A percentile compares a stretch with the other conserved stretches of the same genome.
These are phyloP conservation scores for Lentinula lateritia DNA, from an alignment of 768 basidiomycete species.

Conservation along the genomic window DNA sequence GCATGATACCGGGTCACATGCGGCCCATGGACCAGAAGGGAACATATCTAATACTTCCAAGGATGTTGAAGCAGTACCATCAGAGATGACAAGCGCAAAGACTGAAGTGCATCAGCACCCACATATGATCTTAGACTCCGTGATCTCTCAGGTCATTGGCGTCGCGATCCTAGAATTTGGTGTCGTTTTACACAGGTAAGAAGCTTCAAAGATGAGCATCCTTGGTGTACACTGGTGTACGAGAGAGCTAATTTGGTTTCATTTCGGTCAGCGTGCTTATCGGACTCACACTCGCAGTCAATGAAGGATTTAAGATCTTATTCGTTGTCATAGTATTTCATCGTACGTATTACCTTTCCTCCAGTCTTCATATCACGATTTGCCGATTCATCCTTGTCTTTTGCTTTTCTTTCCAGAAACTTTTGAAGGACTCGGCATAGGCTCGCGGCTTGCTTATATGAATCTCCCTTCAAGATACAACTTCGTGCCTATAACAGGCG, in stretches of 20 bases:
- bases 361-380: neutral
- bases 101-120: neutral
- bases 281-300: conserved; percentile 91
- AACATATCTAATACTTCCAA: neutral
- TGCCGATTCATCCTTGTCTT: neutral
- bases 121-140: conserved; percentile 27
- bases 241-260: neutral
- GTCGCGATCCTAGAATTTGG: conserved; percentile 94
- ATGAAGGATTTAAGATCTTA: conserved; percentile 72
- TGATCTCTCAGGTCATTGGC: conserved; percentile 71
- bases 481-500: conserved; percentile 55
- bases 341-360: conserved; percentile 46
- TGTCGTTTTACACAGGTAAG: conserved; percentile 75
- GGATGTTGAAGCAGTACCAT: conserved; percentile 21
- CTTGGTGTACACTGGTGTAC: too few species aligned
- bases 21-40: conserved; percentile 68
- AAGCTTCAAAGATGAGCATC: too few species aligned
- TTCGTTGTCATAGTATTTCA: conserved; percentile 90
- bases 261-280: conserved; percentile 58
- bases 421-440: conserved; percentile 92
- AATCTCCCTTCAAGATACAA: conserved; percentile 47
- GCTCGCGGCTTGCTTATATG: conserved; percentile 82
- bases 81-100: conserved; percentile 8
- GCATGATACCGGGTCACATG: conserved; percentile 52
- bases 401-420: conserved; percentile 46